These are phyloP conservation scores for Ogataea nitratoaversa DNA, from an alignment of 805 yeast genomes.

Conservation along the genomic window DNA sequence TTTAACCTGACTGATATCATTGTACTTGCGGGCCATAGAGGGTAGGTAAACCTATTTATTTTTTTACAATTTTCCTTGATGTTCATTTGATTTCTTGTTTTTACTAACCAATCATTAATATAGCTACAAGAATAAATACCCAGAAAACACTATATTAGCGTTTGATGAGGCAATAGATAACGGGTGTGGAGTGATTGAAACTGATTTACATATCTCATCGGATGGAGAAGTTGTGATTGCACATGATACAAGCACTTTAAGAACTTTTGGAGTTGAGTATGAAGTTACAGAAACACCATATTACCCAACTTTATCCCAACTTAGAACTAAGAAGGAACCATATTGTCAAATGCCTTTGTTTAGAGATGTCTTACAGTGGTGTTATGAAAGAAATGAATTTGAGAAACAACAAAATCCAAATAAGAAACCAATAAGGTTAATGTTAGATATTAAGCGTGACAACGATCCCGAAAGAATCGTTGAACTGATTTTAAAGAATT, in stretches of 20 bases:
- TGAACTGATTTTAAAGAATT: conserved; percentile 21
- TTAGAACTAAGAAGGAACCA: conserved; percentile 30
- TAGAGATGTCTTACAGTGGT: conserved; percentile 30
- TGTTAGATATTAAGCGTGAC: conserved; percentile 34
- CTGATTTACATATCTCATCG: conserved; percentile 34
- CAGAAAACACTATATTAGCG: conserved; percentile 35
- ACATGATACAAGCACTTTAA: conserved; percentile 31
- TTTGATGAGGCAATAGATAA: conserved; percentile 31
- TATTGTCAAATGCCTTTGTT: conserved; percentile 31
- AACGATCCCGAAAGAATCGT: conserved; percentile 27
- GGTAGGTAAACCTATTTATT: conserved; percentile 18
- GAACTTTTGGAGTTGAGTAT: conserved; percentile 30
- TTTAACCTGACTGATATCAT: no score
- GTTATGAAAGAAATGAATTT: conserved; percentile 38
- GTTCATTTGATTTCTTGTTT: neutral
- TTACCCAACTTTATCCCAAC: conserved; percentile 22
- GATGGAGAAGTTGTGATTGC: conserved; percentile 32
- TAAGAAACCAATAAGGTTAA: conserved; percentile 32
- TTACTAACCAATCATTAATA: neutral
- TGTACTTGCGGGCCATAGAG: conserved; percentile 30
- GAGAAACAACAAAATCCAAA: conserved; percentile 22
- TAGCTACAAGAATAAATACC: conserved; percentile 25
- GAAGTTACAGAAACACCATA: conserved; percentile 26
- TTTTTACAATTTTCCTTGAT: neutral
- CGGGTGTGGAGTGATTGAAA: conserved; percentile 33